phyloP scores from a whole-genome alignment of 1,139 yeast species.

The Ashbya aceris region DNA sequence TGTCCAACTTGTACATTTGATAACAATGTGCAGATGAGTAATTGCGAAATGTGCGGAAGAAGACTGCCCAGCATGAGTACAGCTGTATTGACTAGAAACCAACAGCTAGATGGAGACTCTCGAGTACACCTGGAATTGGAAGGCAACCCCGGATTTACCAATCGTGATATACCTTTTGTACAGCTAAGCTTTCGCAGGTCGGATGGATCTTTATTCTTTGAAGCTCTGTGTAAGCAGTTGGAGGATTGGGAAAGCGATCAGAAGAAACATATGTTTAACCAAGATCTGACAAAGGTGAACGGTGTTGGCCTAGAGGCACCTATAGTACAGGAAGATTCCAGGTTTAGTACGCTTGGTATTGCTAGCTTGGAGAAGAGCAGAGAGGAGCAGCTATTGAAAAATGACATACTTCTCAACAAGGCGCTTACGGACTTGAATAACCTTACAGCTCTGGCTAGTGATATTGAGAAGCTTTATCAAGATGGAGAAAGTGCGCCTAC shows the following conservation, averaged over 20 bases:
- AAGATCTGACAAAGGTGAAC: conserved; percentile 21
- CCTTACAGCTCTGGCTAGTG: conserved; percentile 68
- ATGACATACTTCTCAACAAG: conserved; percentile 52
- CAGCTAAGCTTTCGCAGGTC: conserved; percentile 57
- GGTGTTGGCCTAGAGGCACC: conserved; percentile 15
- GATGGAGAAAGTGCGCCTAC: conserved; percentile 19
- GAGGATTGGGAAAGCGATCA: conserved; percentile 42
- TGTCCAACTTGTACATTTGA: conserved; percentile 81
- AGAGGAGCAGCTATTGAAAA: conserved; percentile 47
- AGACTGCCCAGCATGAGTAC: conserved; percentile 34
- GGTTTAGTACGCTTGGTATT: conserved; percentile 41
- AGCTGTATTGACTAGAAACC: not conserved
- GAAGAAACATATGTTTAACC: conserved; percentile 26
- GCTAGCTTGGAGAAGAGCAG: conserved; percentile 59
- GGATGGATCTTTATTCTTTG: conserved; percentile 43
- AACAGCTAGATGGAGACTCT: conserved; percentile 20
- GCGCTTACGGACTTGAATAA: conserved; percentile 74
- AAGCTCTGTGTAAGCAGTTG: conserved; percentile 35
- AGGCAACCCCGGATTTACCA: conserved; percentile 26
- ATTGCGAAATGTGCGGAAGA: conserved; percentile 84
- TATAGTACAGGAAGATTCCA: conserved; percentile 11
- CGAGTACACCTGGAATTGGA: conserved; percentile 27
- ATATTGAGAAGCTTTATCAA: conserved; percentile 47
- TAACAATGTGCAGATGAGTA: conserved; percentile 68
- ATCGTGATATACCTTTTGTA: conserved; percentile 32